These are phyloP conservation scores for Chlamydomonas asymmetrica DNA, from an alignment of 139 green algal species.

Conservation along the genomic window DNA sequence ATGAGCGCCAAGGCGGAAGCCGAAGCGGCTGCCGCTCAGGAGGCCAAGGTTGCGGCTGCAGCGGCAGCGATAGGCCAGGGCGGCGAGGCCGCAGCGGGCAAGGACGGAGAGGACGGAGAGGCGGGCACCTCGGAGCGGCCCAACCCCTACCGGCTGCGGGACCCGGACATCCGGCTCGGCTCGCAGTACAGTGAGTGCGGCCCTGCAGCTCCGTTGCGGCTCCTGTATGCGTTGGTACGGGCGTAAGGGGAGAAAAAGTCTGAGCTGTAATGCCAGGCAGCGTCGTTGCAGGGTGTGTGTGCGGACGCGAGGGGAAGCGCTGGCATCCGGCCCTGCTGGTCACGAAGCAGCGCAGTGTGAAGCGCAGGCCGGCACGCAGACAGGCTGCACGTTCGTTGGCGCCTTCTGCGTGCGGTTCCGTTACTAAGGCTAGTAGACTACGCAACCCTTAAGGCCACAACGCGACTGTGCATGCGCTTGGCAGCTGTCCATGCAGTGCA, in stretches of 20 bases:
- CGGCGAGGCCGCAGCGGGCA: not conserved
- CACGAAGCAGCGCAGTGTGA: not conserved
- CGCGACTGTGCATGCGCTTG: no score
- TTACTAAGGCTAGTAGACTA: no score
- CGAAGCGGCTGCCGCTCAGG: not conserved
- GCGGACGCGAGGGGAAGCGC: not conserved
- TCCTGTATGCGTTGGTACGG: not conserved
- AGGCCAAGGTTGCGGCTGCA: not conserved
- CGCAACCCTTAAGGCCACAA: no score
- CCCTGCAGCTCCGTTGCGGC: no score
- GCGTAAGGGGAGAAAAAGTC: not conserved
- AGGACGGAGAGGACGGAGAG: not conserved
- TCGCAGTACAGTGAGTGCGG: conserved; percentile 26
- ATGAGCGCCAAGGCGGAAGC: not conserved
- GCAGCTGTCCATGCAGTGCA: no score
- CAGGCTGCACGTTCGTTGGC: not conserved
- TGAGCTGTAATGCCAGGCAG: not conserved
- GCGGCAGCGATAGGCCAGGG: no score
- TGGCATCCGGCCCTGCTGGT: not conserved
- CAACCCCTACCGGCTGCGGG: conserved; percentile 1
- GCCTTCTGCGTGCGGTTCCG: no score
- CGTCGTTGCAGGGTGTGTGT: not conserved
- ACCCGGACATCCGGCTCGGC: conserved; percentile 28
- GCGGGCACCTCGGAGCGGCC: no score
- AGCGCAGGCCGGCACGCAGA: not conserved